Evolutionary conservation across 768 basidiomycete species (phyloP).

Genomic region (Crassisporium funariophilum): DNA sequence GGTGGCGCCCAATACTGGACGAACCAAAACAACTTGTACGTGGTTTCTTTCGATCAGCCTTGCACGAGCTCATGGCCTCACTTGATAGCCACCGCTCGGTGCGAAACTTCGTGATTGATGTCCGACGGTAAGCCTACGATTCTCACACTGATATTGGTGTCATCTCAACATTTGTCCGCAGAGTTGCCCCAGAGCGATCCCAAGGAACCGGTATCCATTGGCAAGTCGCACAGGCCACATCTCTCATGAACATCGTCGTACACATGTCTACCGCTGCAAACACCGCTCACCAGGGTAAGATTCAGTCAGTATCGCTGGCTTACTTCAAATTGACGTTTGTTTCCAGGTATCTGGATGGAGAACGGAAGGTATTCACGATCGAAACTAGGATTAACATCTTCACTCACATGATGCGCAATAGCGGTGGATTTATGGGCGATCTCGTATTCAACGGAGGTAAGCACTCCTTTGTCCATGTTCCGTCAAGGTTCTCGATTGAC

Average conservation of each 20-base stretch:
- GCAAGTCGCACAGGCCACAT: slow-evolving; percentile 83
- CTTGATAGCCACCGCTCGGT: slow-evolving; percentile 62
- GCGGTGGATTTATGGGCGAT: slow-evolving; percentile 58
- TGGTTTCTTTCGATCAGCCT: neutral
- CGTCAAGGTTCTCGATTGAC: neutral
- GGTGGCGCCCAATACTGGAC: slow-evolving; percentile 60
- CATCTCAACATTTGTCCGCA: slow-evolving; percentile 8
- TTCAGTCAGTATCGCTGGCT: neutral
- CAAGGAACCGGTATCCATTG: slow-evolving; percentile 77
- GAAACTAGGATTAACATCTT: neutral
- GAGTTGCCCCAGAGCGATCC: slow-evolving; percentile 51
- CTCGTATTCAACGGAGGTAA: slow-evolving; percentile 57
- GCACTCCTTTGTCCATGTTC: neutral
- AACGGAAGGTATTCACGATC: slow-evolving; percentile 61
- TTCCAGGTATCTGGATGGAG: slow-evolving; percentile 69
- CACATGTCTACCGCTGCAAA: slow-evolving; percentile 66
- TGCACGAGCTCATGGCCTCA: neutral
- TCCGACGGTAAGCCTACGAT: slow-evolving; percentile 38
- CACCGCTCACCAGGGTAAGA: slow-evolving; percentile 67
- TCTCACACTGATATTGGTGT: too few relatives aligned
- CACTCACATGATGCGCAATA: slow-evolving; percentile 14
- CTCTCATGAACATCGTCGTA: slow-evolving; percentile 70
- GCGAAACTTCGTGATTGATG: slow-evolving; percentile 75
- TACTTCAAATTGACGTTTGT: neutral
- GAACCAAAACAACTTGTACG: slow-evolving; percentile 73